Percentiles rank a stretch among this genome's conserved stretches.
phyloP scores from a whole-genome alignment of 306 rosid species.

The Vigna radiata region DNA sequence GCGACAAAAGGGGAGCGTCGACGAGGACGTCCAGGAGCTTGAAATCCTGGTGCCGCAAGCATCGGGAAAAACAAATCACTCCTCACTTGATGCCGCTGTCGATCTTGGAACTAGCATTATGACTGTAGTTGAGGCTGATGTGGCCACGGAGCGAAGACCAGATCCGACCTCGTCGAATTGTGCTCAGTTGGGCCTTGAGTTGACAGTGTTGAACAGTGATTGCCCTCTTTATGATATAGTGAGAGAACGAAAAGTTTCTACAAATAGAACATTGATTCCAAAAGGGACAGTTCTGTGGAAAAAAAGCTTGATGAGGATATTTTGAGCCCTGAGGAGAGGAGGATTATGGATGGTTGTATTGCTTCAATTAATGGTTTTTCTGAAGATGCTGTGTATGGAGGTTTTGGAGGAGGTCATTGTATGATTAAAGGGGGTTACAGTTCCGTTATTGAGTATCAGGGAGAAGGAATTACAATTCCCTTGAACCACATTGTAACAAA shows the following conservation, averaged over 20 bases:
- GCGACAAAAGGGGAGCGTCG: too few relatives aligned
- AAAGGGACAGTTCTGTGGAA: constrained; percentile 42
- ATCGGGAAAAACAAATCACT: constrained; percentile 44
- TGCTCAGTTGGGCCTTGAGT: constrained; percentile 92
- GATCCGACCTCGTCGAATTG: constrained; percentile 97
- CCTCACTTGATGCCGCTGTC: constrained; percentile 92
- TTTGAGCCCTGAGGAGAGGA: constrained; percentile 89
- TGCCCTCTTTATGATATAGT: constrained; percentile 94
- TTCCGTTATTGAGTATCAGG: constrained; percentile 76
- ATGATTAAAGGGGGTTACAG: constrained; percentile 99
- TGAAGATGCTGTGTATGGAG: constrained; percentile 97
- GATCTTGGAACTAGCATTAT: constrained; percentile 99
- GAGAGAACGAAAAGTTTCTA: constrained; percentile 82
- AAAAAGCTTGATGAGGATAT: constrained; percentile 53
- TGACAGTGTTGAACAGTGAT: constrained; percentile 92
- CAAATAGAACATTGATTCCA: constrained; percentile 51
- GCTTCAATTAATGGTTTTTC: constrained; percentile 88
- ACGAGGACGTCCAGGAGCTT: too few relatives aligned
- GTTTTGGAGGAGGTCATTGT: constrained; percentile 99
- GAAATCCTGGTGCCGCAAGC: too few relatives aligned
- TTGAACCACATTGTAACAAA: constrained; percentile 81
- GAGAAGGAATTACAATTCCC: constrained; percentile 76
- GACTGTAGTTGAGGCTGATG: constrained; percentile 99
- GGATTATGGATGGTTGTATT: constrained; percentile 99
- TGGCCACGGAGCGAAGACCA: constrained; percentile 94